These are phyloP conservation scores for Parachaetomium inaequale DNA, from an alignment of 495 filamentous ascomycete genomes.

Conservation along the genomic window DNA sequence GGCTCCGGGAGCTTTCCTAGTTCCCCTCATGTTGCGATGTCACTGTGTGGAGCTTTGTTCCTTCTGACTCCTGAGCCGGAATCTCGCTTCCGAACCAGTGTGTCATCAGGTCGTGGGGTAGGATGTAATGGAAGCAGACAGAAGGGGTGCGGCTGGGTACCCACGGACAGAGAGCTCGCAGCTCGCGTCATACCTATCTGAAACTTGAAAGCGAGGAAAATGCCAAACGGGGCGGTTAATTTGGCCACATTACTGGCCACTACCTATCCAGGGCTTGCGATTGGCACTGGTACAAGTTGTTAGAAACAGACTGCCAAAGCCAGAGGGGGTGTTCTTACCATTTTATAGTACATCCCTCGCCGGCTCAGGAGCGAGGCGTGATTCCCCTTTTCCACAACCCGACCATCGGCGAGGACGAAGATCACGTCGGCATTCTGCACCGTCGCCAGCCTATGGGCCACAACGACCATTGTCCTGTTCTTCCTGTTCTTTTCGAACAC, in stretches of 20 bases:
- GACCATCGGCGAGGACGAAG: conserved; percentile 52
- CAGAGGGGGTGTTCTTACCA: conserved; percentile 38
- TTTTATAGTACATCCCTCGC: conserved; percentile 54
- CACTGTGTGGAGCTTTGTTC: conserved; percentile 1
- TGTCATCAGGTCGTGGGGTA: background rate
- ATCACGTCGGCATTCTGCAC: conserved; percentile 58
- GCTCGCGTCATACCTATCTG: too few relatives aligned
- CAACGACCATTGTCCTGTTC: conserved; percentile 68
- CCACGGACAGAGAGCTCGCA: background rate
- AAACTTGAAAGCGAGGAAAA: background rate
- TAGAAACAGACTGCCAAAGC: conserved; percentile 14
- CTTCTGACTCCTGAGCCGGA: background rate
- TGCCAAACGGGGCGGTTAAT: background rate
- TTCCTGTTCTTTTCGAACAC: conserved; percentile 64
- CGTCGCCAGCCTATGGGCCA: conserved; percentile 62
- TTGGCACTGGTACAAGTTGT: conserved; percentile 40
- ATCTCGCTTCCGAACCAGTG: background rate
- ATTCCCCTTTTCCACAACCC: conserved; percentile 52
- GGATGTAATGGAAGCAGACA: background rate
- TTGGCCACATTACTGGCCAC: background rate
- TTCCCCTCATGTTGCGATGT: background rate
- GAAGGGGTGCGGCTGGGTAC: background rate
- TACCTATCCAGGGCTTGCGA: conserved; percentile 49
- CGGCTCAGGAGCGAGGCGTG: conserved; percentile 47
- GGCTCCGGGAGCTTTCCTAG: too few relatives aligned